Evolutionary conservation across 2,329 filamentous ascomycete genomes (phyloP).

Genomic region (Pseudocercospora fuligena): DNA sequence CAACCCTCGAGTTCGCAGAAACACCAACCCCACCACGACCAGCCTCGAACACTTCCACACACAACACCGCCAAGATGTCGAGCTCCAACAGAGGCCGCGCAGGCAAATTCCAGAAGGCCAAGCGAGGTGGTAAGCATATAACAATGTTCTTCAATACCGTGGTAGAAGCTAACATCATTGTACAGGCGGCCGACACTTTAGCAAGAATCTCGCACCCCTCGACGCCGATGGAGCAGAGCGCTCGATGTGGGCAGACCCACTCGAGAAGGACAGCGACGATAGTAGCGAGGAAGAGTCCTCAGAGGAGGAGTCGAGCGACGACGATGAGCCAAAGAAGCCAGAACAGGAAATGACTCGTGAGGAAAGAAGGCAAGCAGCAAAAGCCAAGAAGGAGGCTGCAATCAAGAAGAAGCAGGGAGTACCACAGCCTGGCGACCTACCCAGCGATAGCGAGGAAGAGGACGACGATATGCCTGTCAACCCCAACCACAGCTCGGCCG

Average conservation of each 20-base stretch:
- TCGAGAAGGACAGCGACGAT: slow-evolving; percentile 60
- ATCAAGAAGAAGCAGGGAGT: slow-evolving; percentile 73
- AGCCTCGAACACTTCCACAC: slow-evolving; percentile 10
- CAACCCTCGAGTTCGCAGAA: slow-evolving; percentile 3
- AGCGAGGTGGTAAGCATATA: slow-evolving; percentile 75
- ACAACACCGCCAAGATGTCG: slow-evolving; percentile 54
- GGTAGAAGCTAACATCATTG: slow-evolving; percentile 26
- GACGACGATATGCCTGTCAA: slow-evolving; percentile 77
- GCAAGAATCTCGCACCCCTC: slow-evolving; percentile 83
- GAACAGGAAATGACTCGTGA: slow-evolving; percentile 72
- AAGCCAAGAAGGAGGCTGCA: slow-evolving; percentile 88
- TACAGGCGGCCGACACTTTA: slow-evolving; percentile 92
- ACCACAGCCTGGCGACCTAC: slow-evolving; percentile 82
- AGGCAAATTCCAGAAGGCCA: slow-evolving; percentile 93
- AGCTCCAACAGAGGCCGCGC: slow-evolving; percentile 70
- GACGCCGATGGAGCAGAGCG: slow-evolving; percentile 88
- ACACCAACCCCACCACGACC: slow-evolving; percentile 5
- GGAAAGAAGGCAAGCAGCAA: slow-evolving; percentile 83
- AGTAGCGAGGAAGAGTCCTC: slow-evolving; percentile 53
- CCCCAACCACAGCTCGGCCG: slow-evolving; percentile 78
- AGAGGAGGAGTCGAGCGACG: slow-evolving; percentile 49
- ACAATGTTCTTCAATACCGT: background rate
- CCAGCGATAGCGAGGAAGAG: slow-evolving; percentile 66
- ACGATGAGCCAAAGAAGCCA: slow-evolving; percentile 44
- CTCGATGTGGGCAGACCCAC: slow-evolving; percentile 77